Base-by-base conservation (phyloP, 2,329 filamentous ascomycete species). In the Colletotrichum tropicale region DNA sequence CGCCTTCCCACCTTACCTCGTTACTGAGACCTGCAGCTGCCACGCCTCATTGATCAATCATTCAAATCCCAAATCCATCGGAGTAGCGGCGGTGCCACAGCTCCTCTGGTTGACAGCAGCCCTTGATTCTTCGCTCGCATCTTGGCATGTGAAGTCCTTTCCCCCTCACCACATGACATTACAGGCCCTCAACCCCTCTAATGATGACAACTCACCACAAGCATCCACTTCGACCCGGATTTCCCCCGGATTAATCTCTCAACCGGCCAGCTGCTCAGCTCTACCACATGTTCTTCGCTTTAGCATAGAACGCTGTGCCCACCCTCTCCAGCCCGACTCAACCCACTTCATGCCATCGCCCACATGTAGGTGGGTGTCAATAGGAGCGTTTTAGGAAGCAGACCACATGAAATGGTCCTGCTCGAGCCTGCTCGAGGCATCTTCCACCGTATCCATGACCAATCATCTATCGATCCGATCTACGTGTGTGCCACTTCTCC, bases 121-220 rank as follows among this genome's bases (percentile, higher is more conserved):
- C 61, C 68, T 60, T 65, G 43, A 61, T 66, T 69, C 18, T 26
- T 36, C 36, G 30, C 55, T 15, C 30, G 21, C 32, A 24, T 18
- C 69, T 30, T 38, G 70, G 26, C 21, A 76, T 74, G 58, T 74
- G 67, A 71, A 74, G 34, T 64, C 56, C 34, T n/a, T 21, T 30
- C n/a, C 24, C 36, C 56, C 26, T 62, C 26, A 26, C 34, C 66
- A 48, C 48, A 38, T 62, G 52, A 8, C 16, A n/a, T 18, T 66
- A 6, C 15, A 66, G 8, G 24, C n/a, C 12, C 21, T 65, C 67
- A 26, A 34, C 60, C 26, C 67, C 21, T 68, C 28, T 30, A 9
- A 36, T 21, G 24, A 21, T 60, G 34, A 70, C 58, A 60, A 24
- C 74, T 65, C 43, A 66, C 21, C 64, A 60, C 34, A 16, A 26